Base-by-base conservation (phyloP, 225 moss, liverwort and hornwort genomes). In the Straminergon stramineum region DNA sequence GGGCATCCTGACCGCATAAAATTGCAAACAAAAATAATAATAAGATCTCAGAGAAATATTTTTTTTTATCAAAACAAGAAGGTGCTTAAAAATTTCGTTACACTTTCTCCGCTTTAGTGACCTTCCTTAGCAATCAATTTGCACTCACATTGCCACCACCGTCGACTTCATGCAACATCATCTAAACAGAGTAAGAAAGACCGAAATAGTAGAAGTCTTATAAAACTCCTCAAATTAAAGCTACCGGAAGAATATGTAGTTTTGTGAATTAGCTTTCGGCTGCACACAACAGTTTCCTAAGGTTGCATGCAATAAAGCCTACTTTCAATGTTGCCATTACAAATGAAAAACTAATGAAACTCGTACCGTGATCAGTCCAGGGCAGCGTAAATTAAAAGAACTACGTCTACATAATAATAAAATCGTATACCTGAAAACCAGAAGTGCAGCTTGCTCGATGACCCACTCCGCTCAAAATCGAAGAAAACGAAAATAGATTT, bases 1-100 rank as follows among this genome's bases (percentile, higher is more conserved):
- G 76, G 88, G 21, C 93, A 93, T 93, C 86, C 91, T 93, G 87
- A 58, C 27, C 14, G 32, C 66, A 78, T 76, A 58, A 76, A 61
- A 75, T 57, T 73, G 45, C 82, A 66, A 71, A 77, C 41, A 79
- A 78, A 79, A 43, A 48, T 27, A 37, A 48, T 21, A 51, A 35
- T 34, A 53, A 79, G 35, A 35, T 77, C 84, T 53, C 24, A 41
- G 71, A 70, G 28, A 10, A 56, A 39, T 11, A 23, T 48, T 62
- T 37, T 55, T 37, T 55, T 48, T 28, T 32, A 22, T 57, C 84
- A 71, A 71, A 60, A 76, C 76, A 55, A 41, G 60, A 20, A 60
- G 41, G 41, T 27, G 16, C 22, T 45, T 39, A 31, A 34, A 66
- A 20, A 8, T 67, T 68, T 48, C 66, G 7, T 63, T 13, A 16